These are phyloP conservation scores for Russula ochroleuca DNA, from an alignment of 768 basidiomycete genomes.

Conservation along the genomic window DNA sequence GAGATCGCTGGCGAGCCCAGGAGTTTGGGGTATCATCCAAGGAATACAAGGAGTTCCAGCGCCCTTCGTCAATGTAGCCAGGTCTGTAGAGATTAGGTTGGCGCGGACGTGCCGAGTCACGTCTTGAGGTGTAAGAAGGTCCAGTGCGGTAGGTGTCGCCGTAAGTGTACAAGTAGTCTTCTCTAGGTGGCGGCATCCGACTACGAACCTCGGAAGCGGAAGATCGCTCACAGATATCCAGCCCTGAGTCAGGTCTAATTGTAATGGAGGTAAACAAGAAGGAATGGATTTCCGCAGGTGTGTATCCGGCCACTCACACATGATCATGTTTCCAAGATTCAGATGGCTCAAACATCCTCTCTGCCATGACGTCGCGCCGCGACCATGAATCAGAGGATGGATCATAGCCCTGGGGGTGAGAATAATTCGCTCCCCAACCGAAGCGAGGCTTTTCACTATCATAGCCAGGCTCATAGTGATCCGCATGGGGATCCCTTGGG, in stretches of 20 bases:
- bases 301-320: constrained; percentile 13
- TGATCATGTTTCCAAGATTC: constrained; percentile 48
- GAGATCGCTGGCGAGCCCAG: constrained; percentile 17
- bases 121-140: constrained; percentile 37
- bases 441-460: constrained; percentile 16
- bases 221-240: constrained; percentile 24
- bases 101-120: constrained; percentile 37
- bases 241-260: constrained; percentile 12
- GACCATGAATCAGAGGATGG: constrained; percentile 32
- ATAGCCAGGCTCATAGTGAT: constrained; percentile 19
- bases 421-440: constrained; percentile 6
- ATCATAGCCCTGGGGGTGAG: constrained; percentile 28
- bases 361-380: constrained; percentile 39
- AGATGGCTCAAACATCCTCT: constrained; percentile 69
- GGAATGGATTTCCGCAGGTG: background rate
- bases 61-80: constrained; percentile 36
- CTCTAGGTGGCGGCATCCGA: constrained; percentile 25
- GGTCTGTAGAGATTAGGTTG: constrained; percentile 51
- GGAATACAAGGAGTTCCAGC: constrained; percentile 34
- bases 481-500: constrained; percentile 31
- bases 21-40: constrained; percentile 31
- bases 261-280: constrained; percentile 19
- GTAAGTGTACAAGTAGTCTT: constrained; percentile 37
- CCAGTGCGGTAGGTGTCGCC: constrained; percentile 48
- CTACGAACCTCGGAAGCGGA: constrained; percentile 12